phyloP scores from a whole-genome alignment of 805 yeast genomes.

The Candida insectalens region DNA sequence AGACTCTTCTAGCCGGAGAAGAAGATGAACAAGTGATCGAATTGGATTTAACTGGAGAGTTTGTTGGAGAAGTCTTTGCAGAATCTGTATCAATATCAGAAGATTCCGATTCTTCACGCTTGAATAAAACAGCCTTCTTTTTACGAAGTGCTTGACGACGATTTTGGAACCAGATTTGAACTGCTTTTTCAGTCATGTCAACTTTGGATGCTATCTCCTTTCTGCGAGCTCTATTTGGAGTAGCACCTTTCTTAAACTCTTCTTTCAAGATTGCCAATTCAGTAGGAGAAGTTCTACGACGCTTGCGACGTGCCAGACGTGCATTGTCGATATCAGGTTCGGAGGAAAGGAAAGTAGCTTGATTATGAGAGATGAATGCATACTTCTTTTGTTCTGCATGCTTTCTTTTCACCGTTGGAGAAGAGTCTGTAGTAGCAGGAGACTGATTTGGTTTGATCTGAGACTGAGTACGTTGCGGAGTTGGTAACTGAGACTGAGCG shows the following conservation, averaged over 20 bases:
- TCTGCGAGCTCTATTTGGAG: constrained; percentile 74
- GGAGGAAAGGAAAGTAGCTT: constrained; percentile 72
- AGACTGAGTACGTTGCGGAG: not conserved
- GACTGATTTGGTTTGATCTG: too few species aligned
- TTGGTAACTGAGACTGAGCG: not conserved
- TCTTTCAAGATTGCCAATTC: constrained; percentile 74
- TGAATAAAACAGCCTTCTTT: constrained; percentile 21
- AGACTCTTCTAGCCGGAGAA: not conserved
- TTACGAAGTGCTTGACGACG: constrained; percentile 76
- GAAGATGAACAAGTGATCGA: not conserved
- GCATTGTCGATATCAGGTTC: constrained; percentile 84
- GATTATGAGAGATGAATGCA: constrained; percentile 92
- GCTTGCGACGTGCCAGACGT: constrained; percentile 86
- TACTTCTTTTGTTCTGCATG: constrained; percentile 36
- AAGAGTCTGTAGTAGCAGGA: not conserved
- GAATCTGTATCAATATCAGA: constrained; percentile 3
- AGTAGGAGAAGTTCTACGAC: constrained; percentile 88
- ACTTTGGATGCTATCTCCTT: constrained; percentile 71
- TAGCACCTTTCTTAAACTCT: constrained; percentile 67
- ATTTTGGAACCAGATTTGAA: constrained; percentile 98
- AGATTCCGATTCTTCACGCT: constrained; percentile 15
- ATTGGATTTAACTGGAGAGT: constrained; percentile 3
- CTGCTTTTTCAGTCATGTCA: constrained; percentile 94
- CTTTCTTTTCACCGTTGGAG: not conserved
- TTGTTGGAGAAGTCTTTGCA: constrained; percentile 1